Percentiles rank a stretch among this genome's conserved stretches.
Conservation (phyloP, 148 eudicot species). For the Polygonum aviculare region DNA sequence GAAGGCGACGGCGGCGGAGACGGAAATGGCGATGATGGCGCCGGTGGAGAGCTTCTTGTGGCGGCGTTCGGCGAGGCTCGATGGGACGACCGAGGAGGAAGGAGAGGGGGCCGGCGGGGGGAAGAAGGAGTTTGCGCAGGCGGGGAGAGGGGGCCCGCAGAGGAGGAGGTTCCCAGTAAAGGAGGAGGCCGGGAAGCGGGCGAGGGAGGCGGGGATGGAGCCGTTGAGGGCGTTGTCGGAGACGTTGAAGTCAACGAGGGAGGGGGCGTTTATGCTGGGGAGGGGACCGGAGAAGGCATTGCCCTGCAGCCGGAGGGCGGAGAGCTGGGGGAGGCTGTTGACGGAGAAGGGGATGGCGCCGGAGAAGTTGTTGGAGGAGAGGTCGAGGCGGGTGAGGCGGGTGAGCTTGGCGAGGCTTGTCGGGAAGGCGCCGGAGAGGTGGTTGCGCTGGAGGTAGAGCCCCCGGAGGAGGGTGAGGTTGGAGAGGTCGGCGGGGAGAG, state of each 20-base stretch:
- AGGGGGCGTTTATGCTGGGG: slow-evolving; percentile 37
- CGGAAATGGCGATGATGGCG: slow-evolving; percentile 59
- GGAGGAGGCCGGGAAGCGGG: slow-evolving; percentile 41
- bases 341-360: slow-evolving; percentile 65
- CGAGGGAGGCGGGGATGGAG: slow-evolving; percentile 45
- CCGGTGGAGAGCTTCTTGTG: slow-evolving; percentile 50
- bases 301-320: slow-evolving; percentile 44
- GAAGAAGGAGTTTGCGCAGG: slow-evolving; percentile 58
- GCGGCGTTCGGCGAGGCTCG: slow-evolving; percentile 23
- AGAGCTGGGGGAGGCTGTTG: slow-evolving; percentile 43
- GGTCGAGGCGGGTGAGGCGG: slow-evolving; percentile 51
- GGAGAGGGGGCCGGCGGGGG: slow-evolving; percentile 55
- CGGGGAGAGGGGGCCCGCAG: slow-evolving; percentile 59
- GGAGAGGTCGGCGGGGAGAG: slow-evolving; percentile 41
- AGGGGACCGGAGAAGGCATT: slow-evolving; percentile 52
- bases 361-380: slow-evolving; percentile 47
- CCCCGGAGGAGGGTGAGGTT: slow-evolving; percentile 46
- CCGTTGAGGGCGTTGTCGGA: slow-evolving; percentile 63
- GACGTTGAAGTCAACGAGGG: slow-evolving; percentile 41
- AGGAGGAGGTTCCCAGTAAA: slow-evolving; percentile 59
- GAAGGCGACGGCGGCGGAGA: slow-evolving; percentile 28
- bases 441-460: slow-evolving; percentile 52
- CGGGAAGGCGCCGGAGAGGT: slow-evolving; percentile 56
- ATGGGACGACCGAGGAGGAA: slow-evolving; percentile 23
- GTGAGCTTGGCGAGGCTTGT: slow-evolving; percentile 31